Evolutionary conservation across 1,284 basidiomycete species (phyloP).

Genomic region (Ustilago shanxiensis): DNA sequence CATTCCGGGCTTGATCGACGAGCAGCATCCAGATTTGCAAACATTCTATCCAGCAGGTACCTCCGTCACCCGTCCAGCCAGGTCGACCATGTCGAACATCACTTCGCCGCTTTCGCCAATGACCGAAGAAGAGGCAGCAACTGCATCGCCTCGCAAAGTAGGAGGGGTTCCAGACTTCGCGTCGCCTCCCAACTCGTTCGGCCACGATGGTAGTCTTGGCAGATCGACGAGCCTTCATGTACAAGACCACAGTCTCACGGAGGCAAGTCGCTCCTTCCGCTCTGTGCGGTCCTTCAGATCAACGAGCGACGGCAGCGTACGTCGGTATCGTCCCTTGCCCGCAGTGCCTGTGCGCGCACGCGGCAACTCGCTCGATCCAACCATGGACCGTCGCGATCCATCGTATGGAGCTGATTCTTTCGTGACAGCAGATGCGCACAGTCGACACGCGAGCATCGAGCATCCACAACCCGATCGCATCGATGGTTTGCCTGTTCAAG

Average conservation of each 20-base stretch:
- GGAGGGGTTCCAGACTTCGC: slow-evolving; percentile 18
- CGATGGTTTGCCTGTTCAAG: slow-evolving; percentile 18
- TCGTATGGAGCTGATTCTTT: slow-evolving; percentile 10
- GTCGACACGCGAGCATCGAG: slow-evolving; percentile 2
- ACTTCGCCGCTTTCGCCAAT: slow-evolving; percentile 14
- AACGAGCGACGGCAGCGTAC: slow-evolving; percentile 23
- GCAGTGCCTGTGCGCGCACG: slow-evolving; percentile 1
- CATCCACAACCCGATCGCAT: neutral
- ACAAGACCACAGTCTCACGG: neutral
- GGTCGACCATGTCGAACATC: neutral
- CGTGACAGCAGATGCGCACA: slow-evolving; percentile 16
- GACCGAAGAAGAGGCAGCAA: slow-evolving; percentile 14
- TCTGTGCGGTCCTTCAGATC: slow-evolving; percentile 26
- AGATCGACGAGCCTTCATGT: neutral
- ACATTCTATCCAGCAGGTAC: slow-evolving; percentile 20
- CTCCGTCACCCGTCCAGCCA: slow-evolving; percentile 2
- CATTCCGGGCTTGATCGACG: slow-evolving; percentile 14
- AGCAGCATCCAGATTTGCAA: slow-evolving; percentile 23
- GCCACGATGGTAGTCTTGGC: slow-evolving; percentile 2
- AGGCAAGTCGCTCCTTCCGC: slow-evolving; percentile 18
- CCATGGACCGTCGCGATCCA: slow-evolving; percentile 4
- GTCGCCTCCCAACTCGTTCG: neutral
- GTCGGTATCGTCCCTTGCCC: slow-evolving; percentile 16
- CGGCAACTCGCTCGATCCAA: slow-evolving; percentile 19
- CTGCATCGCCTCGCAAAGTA: slow-evolving; percentile 11